Evolutionary conservation across 805 yeast genomes (phyloP).

Genomic region (Wickerhamiella galacta): DNA sequence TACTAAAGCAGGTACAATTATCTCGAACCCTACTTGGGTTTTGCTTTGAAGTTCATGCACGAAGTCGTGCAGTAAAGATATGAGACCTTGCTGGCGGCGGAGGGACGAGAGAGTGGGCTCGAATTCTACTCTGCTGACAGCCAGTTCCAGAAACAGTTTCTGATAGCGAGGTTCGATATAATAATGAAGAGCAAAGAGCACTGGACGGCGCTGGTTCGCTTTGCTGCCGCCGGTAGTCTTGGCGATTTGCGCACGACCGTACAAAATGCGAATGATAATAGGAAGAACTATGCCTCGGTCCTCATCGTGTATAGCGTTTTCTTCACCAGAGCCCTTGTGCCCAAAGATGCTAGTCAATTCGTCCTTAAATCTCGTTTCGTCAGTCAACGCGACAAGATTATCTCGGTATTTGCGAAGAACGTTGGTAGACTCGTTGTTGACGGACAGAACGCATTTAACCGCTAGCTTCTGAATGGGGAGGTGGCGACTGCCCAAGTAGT

Average conservation of each 20-base stretch:
- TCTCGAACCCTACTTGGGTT: conserved; percentile 31
- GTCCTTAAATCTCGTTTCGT: conserved; percentile 72
- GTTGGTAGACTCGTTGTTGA: conserved; percentile 30
- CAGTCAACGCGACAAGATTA: conserved; percentile 55
- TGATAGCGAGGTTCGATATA: conserved; percentile 28
- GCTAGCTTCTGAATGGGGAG: conserved; percentile 56
- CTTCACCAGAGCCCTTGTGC: conserved; percentile 26
- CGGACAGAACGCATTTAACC: conserved; percentile 48
- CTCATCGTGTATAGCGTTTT: conserved; percentile 34
- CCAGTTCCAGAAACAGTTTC: conserved; percentile 42
- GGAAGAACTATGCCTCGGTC: conserved; percentile 55
- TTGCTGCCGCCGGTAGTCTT: conserved; percentile 47
- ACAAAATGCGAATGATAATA: conserved; percentile 55
- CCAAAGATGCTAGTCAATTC: conserved; percentile 50
- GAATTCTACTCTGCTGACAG: conserved; percentile 37
- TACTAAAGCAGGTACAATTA: conserved; percentile 40
- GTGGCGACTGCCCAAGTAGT: conserved; percentile 43
- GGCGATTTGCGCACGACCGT: conserved; percentile 69
- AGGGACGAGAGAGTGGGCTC: conserved; percentile 5
- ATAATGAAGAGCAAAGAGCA: conserved; percentile 21
- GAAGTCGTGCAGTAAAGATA: conserved; percentile 41
- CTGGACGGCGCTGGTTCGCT: conserved; percentile 41
- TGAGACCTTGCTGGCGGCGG: conserved; percentile 35
- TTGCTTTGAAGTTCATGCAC: conserved; percentile 43
- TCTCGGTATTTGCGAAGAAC: conserved; percentile 49